Evolutionary conservation across 1,284 basidiomycete genomes (phyloP).

Genomic region (Ganoderma lucidum): DNA sequence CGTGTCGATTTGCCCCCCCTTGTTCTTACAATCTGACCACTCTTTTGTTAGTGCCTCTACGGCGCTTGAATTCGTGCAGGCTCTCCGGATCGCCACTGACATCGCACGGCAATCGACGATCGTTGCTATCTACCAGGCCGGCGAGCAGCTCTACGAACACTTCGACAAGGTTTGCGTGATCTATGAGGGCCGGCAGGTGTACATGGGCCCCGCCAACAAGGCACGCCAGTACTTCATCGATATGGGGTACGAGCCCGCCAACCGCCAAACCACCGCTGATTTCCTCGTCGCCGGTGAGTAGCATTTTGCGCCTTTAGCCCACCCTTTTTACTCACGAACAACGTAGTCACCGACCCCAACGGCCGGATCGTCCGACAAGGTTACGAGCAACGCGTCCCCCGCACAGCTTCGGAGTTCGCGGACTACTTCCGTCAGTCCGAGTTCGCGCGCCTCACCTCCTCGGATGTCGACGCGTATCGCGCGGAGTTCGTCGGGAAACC

Average conservation of each 20-base stretch:
- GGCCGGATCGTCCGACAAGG: slow-evolving; percentile 55
- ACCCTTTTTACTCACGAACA: slow-evolving; percentile 10
- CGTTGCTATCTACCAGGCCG: slow-evolving; percentile 71
- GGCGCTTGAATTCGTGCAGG: slow-evolving; percentile 64
- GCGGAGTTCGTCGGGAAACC: slow-evolving; percentile 45
- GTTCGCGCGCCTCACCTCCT: slow-evolving; percentile 48
- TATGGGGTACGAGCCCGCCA: slow-evolving; percentile 65
- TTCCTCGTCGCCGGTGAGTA: slow-evolving; percentile 57
- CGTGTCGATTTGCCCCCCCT: slow-evolving; percentile 11
- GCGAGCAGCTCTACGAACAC: slow-evolving; percentile 53
- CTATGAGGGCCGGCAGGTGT: slow-evolving; percentile 70
- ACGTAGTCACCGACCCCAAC: slow-evolving; percentile 55
- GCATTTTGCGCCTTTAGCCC: not conserved
- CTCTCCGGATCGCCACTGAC: slow-evolving; percentile 64
- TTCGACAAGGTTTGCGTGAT: slow-evolving; percentile 75
- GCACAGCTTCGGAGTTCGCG: slow-evolving; percentile 58
- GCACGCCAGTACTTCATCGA: slow-evolving; percentile 69
- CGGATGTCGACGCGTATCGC: slow-evolving; percentile 55
- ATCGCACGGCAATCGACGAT: slow-evolving; percentile 57
- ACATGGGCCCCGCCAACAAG: slow-evolving; percentile 60
- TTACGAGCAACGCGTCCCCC: slow-evolving; percentile 53
- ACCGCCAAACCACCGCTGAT: slow-evolving; percentile 66
- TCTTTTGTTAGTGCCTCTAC: slow-evolving; percentile 58
- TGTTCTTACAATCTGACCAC: slow-evolving; percentile 7
- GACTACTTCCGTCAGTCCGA: slow-evolving; percentile 54